Percentiles rank a stretch among this genome's conserved stretches.
Evolutionary conservation across 2,329 filamentous ascomycete genomes (phyloP).

Genomic region (Sporothrix protearum): DNA sequence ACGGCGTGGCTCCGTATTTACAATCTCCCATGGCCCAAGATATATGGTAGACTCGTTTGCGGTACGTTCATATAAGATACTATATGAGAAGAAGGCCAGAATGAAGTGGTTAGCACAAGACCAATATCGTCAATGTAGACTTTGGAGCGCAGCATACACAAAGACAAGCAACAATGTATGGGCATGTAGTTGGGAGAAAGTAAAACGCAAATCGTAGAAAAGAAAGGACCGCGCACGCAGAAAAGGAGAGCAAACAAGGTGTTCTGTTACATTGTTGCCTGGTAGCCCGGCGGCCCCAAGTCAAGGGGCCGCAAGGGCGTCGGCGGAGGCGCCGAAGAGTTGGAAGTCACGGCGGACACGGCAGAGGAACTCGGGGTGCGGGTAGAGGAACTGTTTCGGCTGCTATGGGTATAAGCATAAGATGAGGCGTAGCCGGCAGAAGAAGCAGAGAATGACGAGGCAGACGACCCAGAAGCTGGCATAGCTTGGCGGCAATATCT

Average conservation of each 20-base stretch:
- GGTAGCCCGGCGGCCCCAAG: constrained; percentile 51
- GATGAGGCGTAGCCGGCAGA: constrained; percentile 43
- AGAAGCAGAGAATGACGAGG: constrained; percentile 49
- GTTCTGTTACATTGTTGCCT: constrained; percentile 49
- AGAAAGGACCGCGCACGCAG: constrained; percentile 25
- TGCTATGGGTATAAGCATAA: constrained; percentile 42
- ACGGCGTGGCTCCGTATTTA: constrained; percentile 46
- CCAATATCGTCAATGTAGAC: background rate
- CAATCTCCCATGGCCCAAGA: constrained; percentile 52
- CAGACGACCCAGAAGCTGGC: constrained; percentile 40
- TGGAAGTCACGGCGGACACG: constrained; percentile 42
- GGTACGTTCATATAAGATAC: constrained; percentile 51
- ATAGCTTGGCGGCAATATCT: constrained; percentile 26
- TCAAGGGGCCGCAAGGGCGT: constrained; percentile 46
- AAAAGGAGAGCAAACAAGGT: constrained; percentile 25
- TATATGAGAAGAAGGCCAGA: constrained; percentile 29
- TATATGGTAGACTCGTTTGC: constrained; percentile 49
- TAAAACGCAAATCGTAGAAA: background rate
- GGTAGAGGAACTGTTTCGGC: constrained; percentile 42
- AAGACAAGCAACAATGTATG: background rate
- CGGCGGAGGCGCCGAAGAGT: constrained; percentile 40
- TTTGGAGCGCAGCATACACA: background rate
- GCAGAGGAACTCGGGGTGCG: constrained; percentile 47
- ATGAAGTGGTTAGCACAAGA: background rate
- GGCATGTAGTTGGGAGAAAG: background rate